These are phyloP conservation scores for Agroathelia rolfsii DNA, from an alignment of 1,284 basidiomycete species.

Conservation along the genomic window DNA sequence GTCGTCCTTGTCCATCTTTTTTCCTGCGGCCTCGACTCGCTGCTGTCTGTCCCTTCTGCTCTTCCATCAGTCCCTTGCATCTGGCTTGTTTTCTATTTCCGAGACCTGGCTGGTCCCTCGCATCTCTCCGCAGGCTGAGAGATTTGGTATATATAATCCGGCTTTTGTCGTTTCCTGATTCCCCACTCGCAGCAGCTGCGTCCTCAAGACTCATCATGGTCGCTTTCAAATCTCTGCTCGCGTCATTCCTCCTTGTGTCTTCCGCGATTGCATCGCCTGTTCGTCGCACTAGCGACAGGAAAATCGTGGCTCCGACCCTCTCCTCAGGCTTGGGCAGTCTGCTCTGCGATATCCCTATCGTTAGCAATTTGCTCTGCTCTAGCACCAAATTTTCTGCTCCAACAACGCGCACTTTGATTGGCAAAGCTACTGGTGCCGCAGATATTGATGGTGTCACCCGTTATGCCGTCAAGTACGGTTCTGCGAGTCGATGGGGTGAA, in stretches of 20 bases:
- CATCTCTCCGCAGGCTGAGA: too few relatives aligned
- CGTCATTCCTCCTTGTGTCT: constrained; percentile 24
- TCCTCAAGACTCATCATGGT: too few relatives aligned
- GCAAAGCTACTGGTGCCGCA: constrained; percentile 41
- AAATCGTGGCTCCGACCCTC: constrained; percentile 14
- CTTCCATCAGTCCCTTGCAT: too few relatives aligned
- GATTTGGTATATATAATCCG: too few relatives aligned
- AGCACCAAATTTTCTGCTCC: constrained; percentile 20
- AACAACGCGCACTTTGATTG: constrained; percentile 38
- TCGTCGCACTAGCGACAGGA: constrained; percentile 12
- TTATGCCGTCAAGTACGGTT: constrained; percentile 58
- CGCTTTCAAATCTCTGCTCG: constrained; percentile 24
- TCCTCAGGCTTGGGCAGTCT: constrained; percentile 21
- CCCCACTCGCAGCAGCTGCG: too few relatives aligned
- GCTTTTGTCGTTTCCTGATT: too few relatives aligned
- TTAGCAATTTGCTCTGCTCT: constrained; percentile 31
- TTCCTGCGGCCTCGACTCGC: too few relatives aligned
- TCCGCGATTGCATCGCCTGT: constrained; percentile 22
- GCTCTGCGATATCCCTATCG: constrained; percentile 34
- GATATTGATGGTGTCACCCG: constrained; percentile 39
- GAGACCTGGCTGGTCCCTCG: too few relatives aligned
- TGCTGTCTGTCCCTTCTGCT: too few relatives aligned
- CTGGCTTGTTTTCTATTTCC: too few relatives aligned
- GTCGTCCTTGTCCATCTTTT: too few relatives aligned
- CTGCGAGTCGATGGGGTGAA: constrained; percentile 47